phyloP scores from a whole-genome alignment of 306 rosid genomes.

The Lathyrus aphaca region DNA sequence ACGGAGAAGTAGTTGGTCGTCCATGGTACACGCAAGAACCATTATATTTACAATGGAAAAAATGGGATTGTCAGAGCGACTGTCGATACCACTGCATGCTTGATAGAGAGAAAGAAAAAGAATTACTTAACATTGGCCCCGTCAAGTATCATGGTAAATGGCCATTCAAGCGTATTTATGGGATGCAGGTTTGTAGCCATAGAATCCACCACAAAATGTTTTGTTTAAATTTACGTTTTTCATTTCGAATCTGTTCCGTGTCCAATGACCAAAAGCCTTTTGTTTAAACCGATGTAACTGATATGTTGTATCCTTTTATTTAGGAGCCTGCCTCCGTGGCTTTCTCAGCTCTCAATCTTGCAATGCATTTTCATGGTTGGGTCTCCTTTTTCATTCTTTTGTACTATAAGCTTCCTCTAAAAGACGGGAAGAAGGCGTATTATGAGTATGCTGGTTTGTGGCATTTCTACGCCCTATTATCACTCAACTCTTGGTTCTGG shows the following conservation, averaged over 20 bases:
- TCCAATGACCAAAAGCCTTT: not conserved
- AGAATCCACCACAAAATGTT: slow-evolving; percentile 1
- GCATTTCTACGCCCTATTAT: slow-evolving; percentile 70
- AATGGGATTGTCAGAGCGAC: slow-evolving; percentile 75
- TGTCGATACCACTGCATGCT: slow-evolving; percentile 81
- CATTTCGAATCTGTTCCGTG: not conserved
- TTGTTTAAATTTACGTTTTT: slow-evolving; percentile 24
- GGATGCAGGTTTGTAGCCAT: slow-evolving; percentile 70
- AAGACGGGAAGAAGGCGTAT: slow-evolving; percentile 57
- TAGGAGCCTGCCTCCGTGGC: slow-evolving; percentile 84
- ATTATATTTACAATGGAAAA: slow-evolving; percentile 75
- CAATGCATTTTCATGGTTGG: slow-evolving; percentile 86
- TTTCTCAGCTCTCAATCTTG: slow-evolving; percentile 78
- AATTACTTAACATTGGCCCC: slow-evolving; percentile 50
- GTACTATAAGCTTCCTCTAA: slow-evolving; percentile 64
- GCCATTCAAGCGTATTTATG: slow-evolving; percentile 76
- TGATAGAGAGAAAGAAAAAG: slow-evolving; percentile 69
- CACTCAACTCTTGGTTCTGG: slow-evolving; percentile 82
- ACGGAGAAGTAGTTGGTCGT: slow-evolving; percentile 50
- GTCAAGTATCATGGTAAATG: slow-evolving; percentile 90
- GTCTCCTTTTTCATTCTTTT: slow-evolving; percentile 62
- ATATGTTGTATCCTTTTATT: slow-evolving; percentile 32
- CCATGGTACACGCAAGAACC: slow-evolving; percentile 81
- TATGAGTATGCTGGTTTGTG: slow-evolving; percentile 75
- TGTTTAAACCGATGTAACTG: slow-evolving; percentile 24